Evolutionary conservation across 2,329 filamentous ascomycete species (phyloP).

Genomic region (Zymoseptoria crescenta): DNA sequence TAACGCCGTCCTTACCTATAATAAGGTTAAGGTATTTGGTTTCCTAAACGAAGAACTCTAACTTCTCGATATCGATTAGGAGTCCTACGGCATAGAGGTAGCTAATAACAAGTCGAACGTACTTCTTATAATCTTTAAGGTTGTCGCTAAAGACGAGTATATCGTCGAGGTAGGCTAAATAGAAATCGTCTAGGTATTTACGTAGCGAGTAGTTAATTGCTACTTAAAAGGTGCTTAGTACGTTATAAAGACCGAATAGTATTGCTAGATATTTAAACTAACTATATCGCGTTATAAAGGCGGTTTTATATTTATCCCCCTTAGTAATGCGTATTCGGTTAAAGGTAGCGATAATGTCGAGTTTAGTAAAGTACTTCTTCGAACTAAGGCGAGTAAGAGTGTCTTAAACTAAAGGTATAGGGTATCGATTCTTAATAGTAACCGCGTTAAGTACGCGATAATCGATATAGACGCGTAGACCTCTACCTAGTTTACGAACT

Average conservation of each 20-base stretch:
- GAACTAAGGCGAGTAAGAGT: not conserved
- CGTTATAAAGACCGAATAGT: not conserved
- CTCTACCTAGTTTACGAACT: not conserved
- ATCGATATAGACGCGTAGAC: not conserved
- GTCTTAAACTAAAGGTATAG: conserved; percentile 1
- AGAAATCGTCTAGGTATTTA: conserved; percentile 4
- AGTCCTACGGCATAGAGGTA: conserved; percentile 5
- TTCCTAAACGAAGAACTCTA: conserved; percentile 13
- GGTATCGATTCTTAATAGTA: conserved; percentile 2
- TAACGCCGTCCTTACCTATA: conserved; percentile 7
- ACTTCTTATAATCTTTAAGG: conserved; percentile 3
- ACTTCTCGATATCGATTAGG: conserved; percentile 17
- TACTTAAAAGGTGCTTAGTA: conserved; percentile 2
- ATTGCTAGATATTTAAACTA: not conserved
- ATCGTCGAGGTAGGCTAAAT: conserved; percentile 3
- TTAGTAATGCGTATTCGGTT: not conserved
- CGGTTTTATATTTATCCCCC: conserved; percentile 2
- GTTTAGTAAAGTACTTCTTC: conserved; percentile 3
- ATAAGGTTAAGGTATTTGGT: conserved; percentile 17
- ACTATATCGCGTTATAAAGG: not conserved
- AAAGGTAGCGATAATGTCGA: not conserved
- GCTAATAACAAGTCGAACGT: conserved; percentile 16
- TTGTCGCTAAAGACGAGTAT: conserved; percentile 2
- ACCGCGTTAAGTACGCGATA: conserved; percentile 1
- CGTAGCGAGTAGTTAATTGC: conserved; percentile 6